Evolutionary conservation across 1,284 basidiomycete species (phyloP), one percentile per base, ranked within the genome.

Genomic region (Phaffia rhodozyma): DNA sequence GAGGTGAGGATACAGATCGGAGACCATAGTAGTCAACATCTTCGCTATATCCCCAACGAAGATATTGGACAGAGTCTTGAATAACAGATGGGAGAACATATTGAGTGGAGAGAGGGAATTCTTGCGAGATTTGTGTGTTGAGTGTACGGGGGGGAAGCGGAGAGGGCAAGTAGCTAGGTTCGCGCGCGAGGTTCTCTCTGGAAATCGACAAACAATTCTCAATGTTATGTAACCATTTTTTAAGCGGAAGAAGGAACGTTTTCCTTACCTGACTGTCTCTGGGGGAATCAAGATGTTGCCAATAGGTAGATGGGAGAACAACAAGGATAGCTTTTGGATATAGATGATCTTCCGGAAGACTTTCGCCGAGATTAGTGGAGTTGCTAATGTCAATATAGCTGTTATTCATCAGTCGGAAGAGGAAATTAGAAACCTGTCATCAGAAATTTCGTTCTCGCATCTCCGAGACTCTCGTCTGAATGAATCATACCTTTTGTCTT

Each of bases 331-430:
- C 0, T 86, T 89, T 64, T 81, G 77, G 63, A 87, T 80, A 72
- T 87, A 89, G 43, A 79, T 75, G 67, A 91, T 80, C 77, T 91
- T 91, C 69, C 84, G 83, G 72, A 87, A 87, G 76, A 91, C 91
- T 73, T 91, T 91, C 34, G 89, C 88, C 83, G 86, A 87, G 70
- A 91, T 87, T 67, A 91, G 84, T 52, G 87, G 86, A 5, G 87
- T 86, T 52, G 88, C 88, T 59, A 91, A 78, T 11, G 86, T 87
- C 72, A 91, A 87, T 11, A 91, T 76, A 85, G 89, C 87, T 87
- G 71, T 38, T 53, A 63, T 48, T 18, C 61, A 65, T 25, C 66
- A 48, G n/a, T 20, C 25, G 32, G 7, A 48, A 51, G 18, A 55
- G 34, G 34, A 25, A 34, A 29, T 62, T 38, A 60, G 55, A 43